Evolutionary conservation across 2,329 filamentous ascomycete genomes (phyloP).

Genomic region (Colletotrichum filicis): DNA sequence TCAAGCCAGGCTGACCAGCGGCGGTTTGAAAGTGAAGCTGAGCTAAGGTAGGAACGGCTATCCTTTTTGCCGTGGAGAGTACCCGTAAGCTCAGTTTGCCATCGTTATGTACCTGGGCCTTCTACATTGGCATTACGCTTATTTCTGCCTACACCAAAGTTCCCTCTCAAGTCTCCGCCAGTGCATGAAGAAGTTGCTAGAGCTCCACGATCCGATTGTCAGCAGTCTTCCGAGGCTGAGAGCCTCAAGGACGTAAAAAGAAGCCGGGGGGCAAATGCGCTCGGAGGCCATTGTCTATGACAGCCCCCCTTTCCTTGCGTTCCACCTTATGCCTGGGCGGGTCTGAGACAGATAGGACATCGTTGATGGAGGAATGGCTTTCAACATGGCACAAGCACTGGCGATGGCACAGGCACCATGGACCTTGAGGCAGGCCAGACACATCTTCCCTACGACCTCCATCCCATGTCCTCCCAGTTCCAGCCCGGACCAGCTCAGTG

Average conservation of each 20-base stretch:
- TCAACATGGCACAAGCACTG: neutral
- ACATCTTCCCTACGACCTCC: neutral
- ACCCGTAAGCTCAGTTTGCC: neutral
- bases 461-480: slow-evolving; percentile 6
- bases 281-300: slow-evolving; percentile 16
- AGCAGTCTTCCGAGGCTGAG: neutral
- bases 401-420: neutral
- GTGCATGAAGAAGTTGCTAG: neutral
- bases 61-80: neutral
- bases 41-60: neutral
- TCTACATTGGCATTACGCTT: neutral
- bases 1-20: slow-evolving; percentile 20
- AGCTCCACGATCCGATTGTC: neutral
- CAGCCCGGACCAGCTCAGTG: slow-evolving; percentile 13
- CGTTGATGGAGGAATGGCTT: slow-evolving; percentile 1
- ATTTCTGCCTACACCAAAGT: neutral
- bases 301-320: slow-evolving; percentile 16
- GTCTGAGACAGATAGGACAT: slow-evolving; percentile 22
- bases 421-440: neutral
- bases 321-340: slow-evolving; percentile 18
- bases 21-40: neutral
- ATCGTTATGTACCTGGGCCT: neutral
- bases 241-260: neutral
- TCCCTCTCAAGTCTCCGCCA: neutral
- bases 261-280: neutral